A percentile compares a stretch with the other conserved stretches of the same genome.
Conservation (phyloP, 805 yeast genomes). For the Naumovozyma dairenensis region DNA sequence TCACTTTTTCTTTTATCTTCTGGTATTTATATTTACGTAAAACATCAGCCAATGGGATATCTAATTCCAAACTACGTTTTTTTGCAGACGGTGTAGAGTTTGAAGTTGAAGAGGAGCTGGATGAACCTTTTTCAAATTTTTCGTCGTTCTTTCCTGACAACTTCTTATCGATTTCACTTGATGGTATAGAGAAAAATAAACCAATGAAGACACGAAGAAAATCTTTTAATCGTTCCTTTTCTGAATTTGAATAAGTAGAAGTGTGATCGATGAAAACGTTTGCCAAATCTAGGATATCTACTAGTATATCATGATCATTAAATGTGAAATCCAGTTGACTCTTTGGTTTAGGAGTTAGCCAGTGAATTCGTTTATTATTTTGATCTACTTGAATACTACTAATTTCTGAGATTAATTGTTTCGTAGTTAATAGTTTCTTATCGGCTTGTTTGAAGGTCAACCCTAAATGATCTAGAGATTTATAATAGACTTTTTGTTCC, state of each 20-base stretch:
- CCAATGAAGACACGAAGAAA: slow-evolving; percentile 64
- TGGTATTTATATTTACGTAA: slow-evolving; percentile 34
- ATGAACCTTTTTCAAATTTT: neutral
- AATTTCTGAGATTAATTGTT: slow-evolving; percentile 83
- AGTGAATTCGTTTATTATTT: slow-evolving; percentile 74
- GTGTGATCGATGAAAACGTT: slow-evolving; percentile 57
- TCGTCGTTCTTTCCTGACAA: neutral
- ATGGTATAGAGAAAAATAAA: slow-evolving; percentile 56
- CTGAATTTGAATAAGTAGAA: slow-evolving; percentile 68
- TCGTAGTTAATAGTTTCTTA: slow-evolving; percentile 80
- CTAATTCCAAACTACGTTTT: slow-evolving; percentile 22
- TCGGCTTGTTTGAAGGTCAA: slow-evolving; percentile 95
- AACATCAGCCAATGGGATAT: slow-evolving; percentile 17
- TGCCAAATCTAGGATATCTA: slow-evolving; percentile 63
- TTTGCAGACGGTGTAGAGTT: slow-evolving; percentile 13
- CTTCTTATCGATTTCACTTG: slow-evolving; percentile 37
- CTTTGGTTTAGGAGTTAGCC: slow-evolving; percentile 79
- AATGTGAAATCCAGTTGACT: slow-evolving; percentile 57
- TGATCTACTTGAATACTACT: slow-evolving; percentile 89
- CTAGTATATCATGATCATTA: slow-evolving; percentile 55
- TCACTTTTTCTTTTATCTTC: slow-evolving; percentile 13
- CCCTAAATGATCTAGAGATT: slow-evolving; percentile 91
- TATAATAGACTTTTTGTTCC: slow-evolving; percentile 89
- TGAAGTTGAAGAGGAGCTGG: neutral
- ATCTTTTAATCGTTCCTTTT: slow-evolving; percentile 64